Evolutionary conservation across 495 filamentous ascomycete genomes (phyloP).

Genomic region (Aspergillus nidulans): DNA sequence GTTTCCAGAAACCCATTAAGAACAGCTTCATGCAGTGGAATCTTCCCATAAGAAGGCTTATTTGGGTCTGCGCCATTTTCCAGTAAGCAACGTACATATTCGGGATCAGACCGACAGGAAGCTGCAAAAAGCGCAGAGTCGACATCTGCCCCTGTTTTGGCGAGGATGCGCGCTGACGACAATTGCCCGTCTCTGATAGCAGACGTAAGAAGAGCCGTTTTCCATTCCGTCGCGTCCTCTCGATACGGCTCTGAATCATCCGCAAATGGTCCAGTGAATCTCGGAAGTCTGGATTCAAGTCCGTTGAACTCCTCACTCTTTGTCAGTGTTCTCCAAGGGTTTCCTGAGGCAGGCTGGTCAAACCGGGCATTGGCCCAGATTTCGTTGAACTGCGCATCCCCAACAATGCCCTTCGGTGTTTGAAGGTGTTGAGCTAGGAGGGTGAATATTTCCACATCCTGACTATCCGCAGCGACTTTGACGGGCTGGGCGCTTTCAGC

Average conservation of each 20-base stretch:
- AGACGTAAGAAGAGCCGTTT: slow-evolving; percentile 2
- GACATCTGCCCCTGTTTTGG: slow-evolving; percentile 14
- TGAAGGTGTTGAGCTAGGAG: slow-evolving; percentile 4
- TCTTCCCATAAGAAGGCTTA: neutral
- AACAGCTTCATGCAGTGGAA: slow-evolving; percentile 7
- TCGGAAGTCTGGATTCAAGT: neutral
- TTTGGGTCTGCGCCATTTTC: slow-evolving; percentile 13
- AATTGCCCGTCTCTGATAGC: slow-evolving; percentile 10
- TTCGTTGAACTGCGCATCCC: slow-evolving; percentile 4
- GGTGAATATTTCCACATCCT: slow-evolving; percentile 1
- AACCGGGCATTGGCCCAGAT: slow-evolving; percentile 2
- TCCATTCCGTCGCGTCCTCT: slow-evolving; percentile 1
- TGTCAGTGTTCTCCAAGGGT: slow-evolving; percentile 8
- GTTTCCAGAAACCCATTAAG: slow-evolving; percentile 6
- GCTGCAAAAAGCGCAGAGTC: slow-evolving; percentile 6
- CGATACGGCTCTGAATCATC: neutral
- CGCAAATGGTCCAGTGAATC: neutral
- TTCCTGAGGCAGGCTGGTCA: neutral
- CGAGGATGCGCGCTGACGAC: slow-evolving; percentile 6
- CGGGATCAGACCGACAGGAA: slow-evolving; percentile 3
- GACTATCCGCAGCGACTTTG: neutral
- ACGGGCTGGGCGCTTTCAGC: neutral
- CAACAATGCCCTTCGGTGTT: neutral
- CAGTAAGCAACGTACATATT: slow-evolving; percentile 5
- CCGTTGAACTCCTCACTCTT: slow-evolving; percentile 4